Evolutionary conservation across 257 asterid genomes (phyloP), one percentile per base, ranked within the genome.

Genomic region (Lycium barbarum): DNA sequence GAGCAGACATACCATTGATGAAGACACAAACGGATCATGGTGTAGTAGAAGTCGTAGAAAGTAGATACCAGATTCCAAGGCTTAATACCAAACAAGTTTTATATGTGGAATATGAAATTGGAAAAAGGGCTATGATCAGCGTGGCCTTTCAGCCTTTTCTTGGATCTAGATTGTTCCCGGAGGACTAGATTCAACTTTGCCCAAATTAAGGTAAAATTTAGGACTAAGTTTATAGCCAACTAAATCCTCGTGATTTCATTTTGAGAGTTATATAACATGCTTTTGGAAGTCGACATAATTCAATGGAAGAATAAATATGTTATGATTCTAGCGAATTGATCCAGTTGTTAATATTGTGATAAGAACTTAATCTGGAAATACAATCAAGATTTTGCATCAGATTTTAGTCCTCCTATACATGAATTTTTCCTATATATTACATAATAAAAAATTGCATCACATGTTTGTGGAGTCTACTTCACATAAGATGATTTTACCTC

Each of bases 161-260:
- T 74, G 81, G 81, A 22, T 11, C 8, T 1, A 49, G 62, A 73
- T 73, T 73, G n/a, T 47, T 45, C 81, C 1, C 1, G 1, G 22
- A 74, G 61, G 62, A 74, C 81, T 49, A 8, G 81, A 13, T 49
- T 74, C 81, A 74, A 74, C 45, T 22, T 74, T 40, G 2, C 81
- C 1, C 81, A 49, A 74, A 74, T 49, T 74, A 49, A 74, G 26
- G 26, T 11, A 13, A 49, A 74, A 12, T 1, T 1, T 49, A 49
- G 43, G 22, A 22, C 22, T 40, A 49, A 33, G 45, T 49, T 74
- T 49, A 49, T 74, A 22, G 62, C 14, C 81, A 51, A 74, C 45
- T 74, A 1, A n/a, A 74, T 74, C 81, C 1, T 20, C 3, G 3
- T 49, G 22, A 74, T 74, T 74, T 74, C 11, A 7, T 22, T 33